Percentiles rank a stretch among this genome's conserved stretches.
These are phyloP conservation scores for Miscanthus lutarioriparius DNA, from an alignment of 176 grass and related monocot species.

Conservation along the genomic window DNA sequence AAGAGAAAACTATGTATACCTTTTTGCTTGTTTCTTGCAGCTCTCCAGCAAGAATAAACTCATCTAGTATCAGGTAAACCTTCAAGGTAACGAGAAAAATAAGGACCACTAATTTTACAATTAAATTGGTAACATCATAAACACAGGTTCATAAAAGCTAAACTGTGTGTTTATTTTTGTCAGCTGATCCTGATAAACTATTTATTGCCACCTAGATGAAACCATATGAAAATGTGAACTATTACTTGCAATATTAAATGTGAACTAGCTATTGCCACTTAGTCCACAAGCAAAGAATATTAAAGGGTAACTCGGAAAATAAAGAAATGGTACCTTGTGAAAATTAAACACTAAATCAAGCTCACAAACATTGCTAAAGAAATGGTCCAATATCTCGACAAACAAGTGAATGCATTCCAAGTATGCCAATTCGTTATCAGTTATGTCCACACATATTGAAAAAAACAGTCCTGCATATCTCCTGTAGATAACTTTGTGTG, in stretches of 20 bases:
- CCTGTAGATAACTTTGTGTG: no score
- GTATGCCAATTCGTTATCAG: no score
- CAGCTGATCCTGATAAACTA: background rate
- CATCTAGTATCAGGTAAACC: conserved; percentile 96
- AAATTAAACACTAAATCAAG: no score
- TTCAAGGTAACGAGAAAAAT: conserved; percentile 23
- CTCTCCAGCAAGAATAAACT: conserved; percentile 96
- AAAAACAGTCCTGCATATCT: no score
- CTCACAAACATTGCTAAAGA: no score
- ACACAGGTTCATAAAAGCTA: background rate
- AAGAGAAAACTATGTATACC: conserved; percentile 30
- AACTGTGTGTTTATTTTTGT: background rate
- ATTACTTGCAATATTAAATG: background rate
- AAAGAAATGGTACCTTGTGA: no score
- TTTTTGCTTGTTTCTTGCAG: conserved; percentile 98
- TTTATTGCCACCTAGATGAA: background rate
- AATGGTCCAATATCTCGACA: no score
- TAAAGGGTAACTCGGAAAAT: no score
- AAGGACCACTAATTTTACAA: background rate
- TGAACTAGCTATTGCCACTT: background rate
- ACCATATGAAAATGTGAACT: background rate
- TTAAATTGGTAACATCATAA: background rate
- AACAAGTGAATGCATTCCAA: no score
- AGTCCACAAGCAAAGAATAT: no score
- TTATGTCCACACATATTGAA: no score